Base-by-base conservation (phyloP, 192 early-diverging fungal genomes). In the Rhizophagus sp. region DNA sequence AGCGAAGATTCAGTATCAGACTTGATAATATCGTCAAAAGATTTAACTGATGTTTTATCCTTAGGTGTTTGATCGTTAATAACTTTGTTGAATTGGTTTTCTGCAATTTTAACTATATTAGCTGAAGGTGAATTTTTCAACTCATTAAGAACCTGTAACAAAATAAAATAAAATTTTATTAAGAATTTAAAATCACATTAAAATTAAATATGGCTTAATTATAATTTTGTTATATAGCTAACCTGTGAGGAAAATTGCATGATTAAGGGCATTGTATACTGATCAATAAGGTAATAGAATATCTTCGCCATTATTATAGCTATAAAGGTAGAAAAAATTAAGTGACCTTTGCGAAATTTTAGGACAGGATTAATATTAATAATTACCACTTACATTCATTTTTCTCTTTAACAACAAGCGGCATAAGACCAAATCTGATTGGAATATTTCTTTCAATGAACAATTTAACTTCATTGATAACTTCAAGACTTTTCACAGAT, bases 401-500 rank as follows among this genome's bases (percentile, higher is more conserved):
- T 57, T 86, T 71, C 5, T 87, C 75, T 22, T 83, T 80, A 66
- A 83, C 83, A 10, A 94, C 66, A 3, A 95, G 78, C 7, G 96
- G 96, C 22, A 94, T 87, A 15, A 98, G 8, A 22, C 98, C 98
- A 77, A 98, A 94, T 61, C 97, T 89, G 74, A 99, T 85, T 8
- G 97, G 97, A 33, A 96, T 81, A 9, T 90, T 84, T 25, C 90
- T 88, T 76, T 93, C 85, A 9, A 94, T 83, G 72, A 92, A 91
- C 64, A 88, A 85, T 34, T 89, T 39, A 1, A 95, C 82, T 9
- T 94, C 88, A n/a, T 85, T 71, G 6, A 97, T 39, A 27, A 85
- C 68, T 17, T 84, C 74, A n/a, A 96, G 79, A 78, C 90, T 85
- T 65, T 80, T 79, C 24, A 76, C 69, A 33, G 83, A 80, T 9